Evolutionary conservation across 768 basidiomycete species (phyloP), one percentile per base, ranked within the genome.

Genomic region (Mycena latifolia): DNA sequence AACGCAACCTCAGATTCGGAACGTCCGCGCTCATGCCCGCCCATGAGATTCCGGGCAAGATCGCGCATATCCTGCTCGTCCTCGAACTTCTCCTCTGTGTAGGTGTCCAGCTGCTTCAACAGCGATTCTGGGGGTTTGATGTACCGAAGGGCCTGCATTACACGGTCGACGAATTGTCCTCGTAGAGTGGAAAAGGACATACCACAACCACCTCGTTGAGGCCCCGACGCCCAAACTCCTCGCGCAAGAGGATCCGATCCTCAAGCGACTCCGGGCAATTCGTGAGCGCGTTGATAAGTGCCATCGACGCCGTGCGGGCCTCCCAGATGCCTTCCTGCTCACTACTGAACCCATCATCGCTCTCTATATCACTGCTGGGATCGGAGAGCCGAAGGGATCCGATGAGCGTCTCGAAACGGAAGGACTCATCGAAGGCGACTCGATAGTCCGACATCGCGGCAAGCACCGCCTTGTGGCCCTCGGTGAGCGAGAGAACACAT

Each of bases 11-110:
- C 87, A 0, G 87, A 85, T 31, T 90, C 89, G 2, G 85, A 85
- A 5, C 72, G 70, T 3, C 77, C 69, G 18, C 78, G 73, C 48
- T 78, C 74, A 39, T 81, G 80, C 9, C 71, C 76, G 14, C 65
- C 54, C 51, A 84, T 69, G 20, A 81, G 50, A 52, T 71, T 72
- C 37, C 79, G 82, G 39, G 86, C 81, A 37, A 88, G 85, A 67
- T 95, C 90, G 41, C 89, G 88, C 77, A 93, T 84, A 54, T 96
- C 93, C 73, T 92, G 90, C 74, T 94, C 92, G 74, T 98, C 95
- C 71, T 96, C 95, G 48, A 90, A 92, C 70, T 94, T 93, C 75
- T 96, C 95, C 67, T 97, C 95, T 0, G 87, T 85, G 71, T 95
- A 97, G 28, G 94, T 84, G 66, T 91, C 87, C 8, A 96, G 78